Conservation (phyloP, 805 yeast genomes). For the Novakomyces olei region DNA sequence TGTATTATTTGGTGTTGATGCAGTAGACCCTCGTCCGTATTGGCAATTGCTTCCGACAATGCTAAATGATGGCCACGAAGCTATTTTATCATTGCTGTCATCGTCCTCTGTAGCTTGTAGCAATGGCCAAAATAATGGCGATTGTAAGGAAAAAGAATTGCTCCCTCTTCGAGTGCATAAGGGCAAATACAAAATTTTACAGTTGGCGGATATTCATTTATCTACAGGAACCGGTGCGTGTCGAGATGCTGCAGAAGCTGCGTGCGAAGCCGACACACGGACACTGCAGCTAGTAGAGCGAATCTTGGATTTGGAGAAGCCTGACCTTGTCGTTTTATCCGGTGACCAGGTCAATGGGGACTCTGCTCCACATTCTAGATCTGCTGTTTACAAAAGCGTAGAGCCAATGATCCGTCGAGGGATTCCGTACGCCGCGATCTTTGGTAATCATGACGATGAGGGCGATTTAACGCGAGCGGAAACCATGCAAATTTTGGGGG, state of each 20-base stretch:
- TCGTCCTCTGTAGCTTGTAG: slow-evolving; percentile 8
- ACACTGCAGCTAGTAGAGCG: slow-evolving; percentile 38
- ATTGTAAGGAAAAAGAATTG: too few species aligned
- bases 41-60: slow-evolving; percentile 28
- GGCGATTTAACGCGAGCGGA: slow-evolving; percentile 41
- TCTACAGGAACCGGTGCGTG: slow-evolving; percentile 70
- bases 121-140: slow-evolving; percentile 18
- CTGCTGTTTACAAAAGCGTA: slow-evolving; percentile 58
- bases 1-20: slow-evolving; percentile 48
- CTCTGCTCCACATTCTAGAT: slow-evolving; percentile 54
- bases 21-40: slow-evolving; percentile 52
- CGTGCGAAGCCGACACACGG: slow-evolving; percentile 59
- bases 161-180: too few species aligned
- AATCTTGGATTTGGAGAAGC: slow-evolving; percentile 52
- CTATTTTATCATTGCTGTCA: slow-evolving; percentile 14
- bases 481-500: slow-evolving; percentile 32
- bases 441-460: slow-evolving; percentile 93
- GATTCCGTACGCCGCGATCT: slow-evolving; percentile 65
- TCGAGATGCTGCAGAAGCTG: slow-evolving; percentile 27
- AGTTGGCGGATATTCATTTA: slow-evolving; percentile 70
- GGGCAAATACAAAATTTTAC: slow-evolving; percentile 53
- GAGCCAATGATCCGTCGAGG: slow-evolving; percentile 41
- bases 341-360: slow-evolving; percentile 87
- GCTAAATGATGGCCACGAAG: slow-evolving; percentile 10
- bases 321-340: slow-evolving; percentile 66